Evolutionary conservation across 179 eudicot genomes (phyloP).

Genomic region (Silene coronaria): DNA sequence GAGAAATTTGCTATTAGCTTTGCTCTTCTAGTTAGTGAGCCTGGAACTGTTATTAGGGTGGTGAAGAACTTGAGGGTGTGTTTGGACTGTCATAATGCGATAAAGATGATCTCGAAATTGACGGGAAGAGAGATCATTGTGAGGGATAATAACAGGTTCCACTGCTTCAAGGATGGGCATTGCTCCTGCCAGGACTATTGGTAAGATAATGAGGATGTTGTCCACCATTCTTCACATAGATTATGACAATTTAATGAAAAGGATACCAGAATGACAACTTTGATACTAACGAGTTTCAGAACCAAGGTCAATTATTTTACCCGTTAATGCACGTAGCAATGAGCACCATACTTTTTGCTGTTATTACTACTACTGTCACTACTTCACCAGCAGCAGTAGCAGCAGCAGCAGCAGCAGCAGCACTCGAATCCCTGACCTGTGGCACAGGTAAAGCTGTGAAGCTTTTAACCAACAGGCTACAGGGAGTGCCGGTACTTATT

Average conservation of each 20-base stretch:
- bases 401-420: no score
- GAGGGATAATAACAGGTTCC: conserved; percentile 69
- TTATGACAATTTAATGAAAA: not conserved
- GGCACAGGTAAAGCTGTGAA: no score
- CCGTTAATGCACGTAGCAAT: not conserved
- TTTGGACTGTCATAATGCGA: conserved; percentile 52
- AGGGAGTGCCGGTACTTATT: no score
- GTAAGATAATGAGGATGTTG: conserved; percentile 21
- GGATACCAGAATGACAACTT: not conserved
- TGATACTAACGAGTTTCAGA: not conserved
- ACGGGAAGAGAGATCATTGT: conserved; percentile 58
- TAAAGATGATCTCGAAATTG: conserved; percentile 52
- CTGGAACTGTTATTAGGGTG: conserved; percentile 44
- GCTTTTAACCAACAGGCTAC: no score
- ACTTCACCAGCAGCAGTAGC: no score
- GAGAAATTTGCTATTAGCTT: conserved; percentile 64
- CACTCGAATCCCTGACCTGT: no score
- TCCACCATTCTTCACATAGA: not conserved
- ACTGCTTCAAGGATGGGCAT: conserved; percentile 40
- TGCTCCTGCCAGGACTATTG: conserved; percentile 71
- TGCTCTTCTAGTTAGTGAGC: conserved; percentile 51
- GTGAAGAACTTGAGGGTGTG: conserved; percentile 65
- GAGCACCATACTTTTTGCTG: no score
- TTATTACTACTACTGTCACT: no score
- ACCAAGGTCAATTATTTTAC: not conserved